Conservation (phyloP, 129 eudicot genomes). For the Logfia minima region DNA sequence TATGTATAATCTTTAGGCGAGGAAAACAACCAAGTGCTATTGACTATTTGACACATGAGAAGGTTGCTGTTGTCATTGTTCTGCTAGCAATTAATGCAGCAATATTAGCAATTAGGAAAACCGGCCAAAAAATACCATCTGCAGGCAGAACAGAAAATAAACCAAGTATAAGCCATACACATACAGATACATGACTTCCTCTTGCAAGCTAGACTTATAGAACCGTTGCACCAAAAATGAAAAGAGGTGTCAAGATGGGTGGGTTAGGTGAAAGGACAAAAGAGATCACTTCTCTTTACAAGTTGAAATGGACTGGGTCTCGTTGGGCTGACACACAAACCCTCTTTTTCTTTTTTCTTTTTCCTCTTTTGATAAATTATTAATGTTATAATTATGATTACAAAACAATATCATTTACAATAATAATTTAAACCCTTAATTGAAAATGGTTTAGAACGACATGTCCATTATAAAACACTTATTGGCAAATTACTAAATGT, state of each 20-base stretch:
- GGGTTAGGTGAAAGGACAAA: background rate
- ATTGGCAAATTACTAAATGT: background rate
- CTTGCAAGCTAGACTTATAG: slow-evolving; percentile 17
- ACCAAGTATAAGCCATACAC: slow-evolving; percentile 19
- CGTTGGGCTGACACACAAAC: background rate
- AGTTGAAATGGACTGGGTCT: background rate
- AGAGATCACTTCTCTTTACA: background rate
- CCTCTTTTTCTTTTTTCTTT: background rate
- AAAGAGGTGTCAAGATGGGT: background rate
- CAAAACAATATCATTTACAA: background rate
- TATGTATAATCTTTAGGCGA: slow-evolving; percentile 86
- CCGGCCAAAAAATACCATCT: slow-evolving; percentile 90
- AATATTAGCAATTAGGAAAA: slow-evolving; percentile 74
- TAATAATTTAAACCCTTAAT: background rate
- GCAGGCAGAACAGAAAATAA: slow-evolving; percentile 33
- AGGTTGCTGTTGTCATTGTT: slow-evolving; percentile 92
- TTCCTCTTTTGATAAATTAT: background rate
- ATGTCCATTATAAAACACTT: background rate
- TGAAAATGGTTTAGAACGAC: background rate
- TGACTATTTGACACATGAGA: slow-evolving; percentile 91
- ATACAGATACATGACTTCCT: slow-evolving; percentile 2
- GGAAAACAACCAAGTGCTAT: slow-evolving; percentile 97
- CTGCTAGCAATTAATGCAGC: slow-evolving; percentile 94
- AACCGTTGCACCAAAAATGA: slow-evolving; percentile 6
- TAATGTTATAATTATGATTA: background rate